A percentile compares a stretch with the other conserved stretches of the same genome.
These are phyloP conservation scores for Cephalotrichum gorgonifer DNA, from an alignment of 2,329 filamentous ascomycete species.

Conservation along the genomic window DNA sequence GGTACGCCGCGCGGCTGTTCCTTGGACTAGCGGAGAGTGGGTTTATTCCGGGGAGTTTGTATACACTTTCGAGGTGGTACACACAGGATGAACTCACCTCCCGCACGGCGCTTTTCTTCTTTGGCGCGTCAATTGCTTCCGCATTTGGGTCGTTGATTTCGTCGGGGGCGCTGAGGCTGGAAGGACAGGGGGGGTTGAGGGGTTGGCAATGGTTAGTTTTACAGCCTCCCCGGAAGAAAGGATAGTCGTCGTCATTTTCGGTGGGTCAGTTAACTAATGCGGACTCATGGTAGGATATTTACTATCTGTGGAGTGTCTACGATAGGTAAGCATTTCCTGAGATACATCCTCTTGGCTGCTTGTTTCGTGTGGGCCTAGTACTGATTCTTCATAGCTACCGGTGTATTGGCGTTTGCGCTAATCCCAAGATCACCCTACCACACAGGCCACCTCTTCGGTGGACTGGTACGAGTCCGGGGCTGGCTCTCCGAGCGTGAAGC, in stretches of 20 bases:
- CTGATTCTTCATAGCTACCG: background rate
- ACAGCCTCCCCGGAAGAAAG: background rate
- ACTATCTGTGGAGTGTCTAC: slow-evolving; percentile 1
- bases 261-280: background rate
- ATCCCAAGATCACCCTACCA: background rate
- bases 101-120: slow-evolving; percentile 43
- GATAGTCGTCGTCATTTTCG: background rate
- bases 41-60: slow-evolving; percentile 42
- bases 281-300: background rate
- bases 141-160: background rate
- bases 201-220: slow-evolving; percentile 2
- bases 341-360: background rate
- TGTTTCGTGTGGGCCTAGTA: background rate
- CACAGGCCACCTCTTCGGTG: background rate
- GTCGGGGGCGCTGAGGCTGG: background rate
- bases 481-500: slow-evolving; percentile 1
- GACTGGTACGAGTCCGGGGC: background rate
- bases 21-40: slow-evolving; percentile 43
- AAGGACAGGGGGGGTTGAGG: background rate
- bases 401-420: background rate
- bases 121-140: slow-evolving; percentile 40
- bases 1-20: slow-evolving; percentile 32
- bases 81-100: slow-evolving; percentile 39
- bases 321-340: background rate
- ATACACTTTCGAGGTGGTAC: slow-evolving; percentile 45